Conservation (phyloP, 495 filamentous ascomycete genomes). For the Penicillium desertorum region DNA sequence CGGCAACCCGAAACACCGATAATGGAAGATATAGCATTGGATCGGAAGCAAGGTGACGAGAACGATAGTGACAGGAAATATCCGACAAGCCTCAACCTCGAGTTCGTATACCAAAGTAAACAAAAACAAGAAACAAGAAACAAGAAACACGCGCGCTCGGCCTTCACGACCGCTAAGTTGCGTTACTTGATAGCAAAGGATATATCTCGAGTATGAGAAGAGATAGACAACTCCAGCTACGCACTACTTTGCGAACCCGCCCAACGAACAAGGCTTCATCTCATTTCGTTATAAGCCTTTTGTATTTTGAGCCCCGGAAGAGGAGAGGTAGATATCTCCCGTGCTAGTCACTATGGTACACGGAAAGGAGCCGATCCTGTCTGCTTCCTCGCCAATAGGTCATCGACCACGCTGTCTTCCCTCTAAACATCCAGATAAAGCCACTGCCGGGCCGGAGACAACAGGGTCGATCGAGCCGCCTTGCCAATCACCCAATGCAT, state of each 20-base stretch:
- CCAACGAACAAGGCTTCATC: neutral
- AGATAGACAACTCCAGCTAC: neutral
- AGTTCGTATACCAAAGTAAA: neutral
- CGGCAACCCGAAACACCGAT: neutral
- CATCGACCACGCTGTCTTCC: conserved; percentile 2
- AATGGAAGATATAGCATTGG: neutral
- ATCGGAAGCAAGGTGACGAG: no score
- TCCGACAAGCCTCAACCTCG: neutral
- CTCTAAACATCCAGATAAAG: neutral
- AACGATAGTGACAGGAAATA: no score
- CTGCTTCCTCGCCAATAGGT: conserved; percentile 16
- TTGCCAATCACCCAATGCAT: neutral
- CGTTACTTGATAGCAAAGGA: neutral
- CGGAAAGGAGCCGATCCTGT: conserved; percentile 18
- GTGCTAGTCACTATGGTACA: conserved; percentile 32
- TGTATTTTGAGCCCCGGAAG: conserved; percentile 21
- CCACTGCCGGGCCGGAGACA: neutral
- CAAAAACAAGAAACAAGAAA: neutral
- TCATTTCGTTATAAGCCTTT: conserved; percentile 4
- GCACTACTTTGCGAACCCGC: neutral
- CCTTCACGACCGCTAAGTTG: neutral
- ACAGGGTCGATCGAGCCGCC: neutral
- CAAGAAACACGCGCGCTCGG: neutral
- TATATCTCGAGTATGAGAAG: neutral
- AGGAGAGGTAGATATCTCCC: conserved; percentile 8